Percentiles rank a stretch among this genome's conserved stretches.
phyloP scores from a whole-genome alignment of 192 early-diverging fungal genomes.

The Backusella mclennaniae region DNA sequence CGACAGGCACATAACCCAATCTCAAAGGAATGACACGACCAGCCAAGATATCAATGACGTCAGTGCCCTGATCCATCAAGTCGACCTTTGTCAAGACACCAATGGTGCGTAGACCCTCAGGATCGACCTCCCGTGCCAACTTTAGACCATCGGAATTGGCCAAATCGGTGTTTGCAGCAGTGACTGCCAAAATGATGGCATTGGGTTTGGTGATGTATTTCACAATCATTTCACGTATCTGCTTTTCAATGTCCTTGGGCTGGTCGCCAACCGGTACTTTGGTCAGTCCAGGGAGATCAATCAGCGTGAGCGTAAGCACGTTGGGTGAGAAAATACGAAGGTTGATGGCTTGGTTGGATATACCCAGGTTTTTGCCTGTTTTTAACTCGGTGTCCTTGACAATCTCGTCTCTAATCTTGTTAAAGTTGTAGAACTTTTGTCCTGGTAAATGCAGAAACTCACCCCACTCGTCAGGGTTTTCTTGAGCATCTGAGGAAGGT shows the following conservation, averaged over 20 bases:
- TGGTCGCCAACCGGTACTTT: slow-evolving; percentile 99
- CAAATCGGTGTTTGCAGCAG: slow-evolving; percentile 97
- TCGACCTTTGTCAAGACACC: slow-evolving; percentile 99
- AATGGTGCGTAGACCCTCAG: slow-evolving; percentile 95
- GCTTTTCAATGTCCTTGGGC: slow-evolving; percentile 98
- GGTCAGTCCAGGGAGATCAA: slow-evolving; percentile 98
- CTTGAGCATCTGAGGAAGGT: slow-evolving; percentile 33
- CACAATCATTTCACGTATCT: slow-evolving; percentile 97
- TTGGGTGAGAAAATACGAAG: slow-evolving; percentile 97
- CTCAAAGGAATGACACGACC: slow-evolving; percentile 95
- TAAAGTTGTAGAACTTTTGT: slow-evolving; percentile 94
- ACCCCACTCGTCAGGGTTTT: slow-evolving; percentile 92
- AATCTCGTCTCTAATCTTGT: slow-evolving; percentile 98
- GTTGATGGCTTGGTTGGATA: slow-evolving; percentile 96
- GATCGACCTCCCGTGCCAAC: slow-evolving; percentile 96
- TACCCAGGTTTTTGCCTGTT: slow-evolving; percentile 80
- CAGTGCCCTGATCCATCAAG: slow-evolving; percentile 99
- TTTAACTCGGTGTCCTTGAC: slow-evolving; percentile 88
- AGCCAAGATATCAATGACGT: slow-evolving; percentile 98
- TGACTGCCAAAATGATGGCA: slow-evolving; percentile 97
- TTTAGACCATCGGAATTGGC: slow-evolving; percentile 99
- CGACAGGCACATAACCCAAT: slow-evolving; percentile 97
- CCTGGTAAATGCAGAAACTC: slow-evolving; percentile 99
- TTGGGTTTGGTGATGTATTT: slow-evolving; percentile 98
- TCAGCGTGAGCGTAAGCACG: slow-evolving; percentile 95